Evolutionary conservation across 1,284 basidiomycete genomes (phyloP).

Genomic region (Fistulinella cinereoalba): DNA sequence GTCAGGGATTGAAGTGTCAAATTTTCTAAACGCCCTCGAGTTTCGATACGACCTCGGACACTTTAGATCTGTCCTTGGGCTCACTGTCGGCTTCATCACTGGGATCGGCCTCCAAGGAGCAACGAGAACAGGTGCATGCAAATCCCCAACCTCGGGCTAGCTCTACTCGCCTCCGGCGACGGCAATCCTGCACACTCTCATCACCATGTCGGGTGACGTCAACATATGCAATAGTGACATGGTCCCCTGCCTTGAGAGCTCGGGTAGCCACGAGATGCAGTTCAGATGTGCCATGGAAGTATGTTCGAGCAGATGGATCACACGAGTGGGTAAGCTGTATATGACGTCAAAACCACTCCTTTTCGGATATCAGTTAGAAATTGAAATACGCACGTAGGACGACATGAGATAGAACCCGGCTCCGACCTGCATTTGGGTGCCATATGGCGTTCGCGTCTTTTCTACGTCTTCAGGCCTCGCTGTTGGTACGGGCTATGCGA

Average conservation of each 20-base stretch:
- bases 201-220: conserved; percentile 54
- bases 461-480: conserved; percentile 65
- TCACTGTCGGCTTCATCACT: conserved; percentile 40
- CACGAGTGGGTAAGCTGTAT: conserved; percentile 66
- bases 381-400: conserved; percentile 53
- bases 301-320: conserved; percentile 57
- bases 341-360: conserved; percentile 1
- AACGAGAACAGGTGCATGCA: conserved; percentile 65
- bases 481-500: conserved; percentile 47
- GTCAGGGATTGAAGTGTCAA: not conserved
- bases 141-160: conserved; percentile 79
- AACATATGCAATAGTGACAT: conserved; percentile 71
- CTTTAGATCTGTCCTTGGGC: conserved; percentile 55
- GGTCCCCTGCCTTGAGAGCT: conserved; percentile 68
- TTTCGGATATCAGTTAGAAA: not conserved
- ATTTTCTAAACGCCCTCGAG: conserved; percentile 34
- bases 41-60: conserved; percentile 47
- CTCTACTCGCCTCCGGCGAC: conserved; percentile 63
- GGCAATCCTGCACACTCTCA: conserved; percentile 53
- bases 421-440: conserved; percentile 71
- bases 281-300: conserved; percentile 63
- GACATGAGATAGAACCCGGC: conserved; percentile 72
- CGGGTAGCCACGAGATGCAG: conserved; percentile 63
- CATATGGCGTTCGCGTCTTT: conserved; percentile 67
- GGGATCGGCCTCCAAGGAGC: conserved; percentile 49